Base-by-base conservation (phyloP, 2,329 filamentous ascomycete genomes). In the Dactylellina leptospora region DNA sequence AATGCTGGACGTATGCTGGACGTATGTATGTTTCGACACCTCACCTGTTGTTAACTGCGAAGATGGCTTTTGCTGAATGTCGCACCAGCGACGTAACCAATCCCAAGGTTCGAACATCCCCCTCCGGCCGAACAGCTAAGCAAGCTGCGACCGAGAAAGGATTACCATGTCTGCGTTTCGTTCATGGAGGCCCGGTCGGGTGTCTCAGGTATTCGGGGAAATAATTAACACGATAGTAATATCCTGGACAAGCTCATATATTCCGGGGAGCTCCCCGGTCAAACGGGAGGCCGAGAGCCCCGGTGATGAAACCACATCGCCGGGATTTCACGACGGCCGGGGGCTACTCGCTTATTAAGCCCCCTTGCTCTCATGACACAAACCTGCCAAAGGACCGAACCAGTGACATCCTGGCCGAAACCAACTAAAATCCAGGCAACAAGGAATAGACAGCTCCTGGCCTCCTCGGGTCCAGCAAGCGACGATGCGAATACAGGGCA, bases 391-490 rank as follows among this genome's bases (percentile, higher is more conserved):
- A 71, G 20, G 33, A 59, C 58, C 55, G 55, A 69, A 59, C 58
- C 66, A 71, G 59, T 42, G 51, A 59, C 58, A 72, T 50, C 68
- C 68, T 51, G 54, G 68, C 68, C 68, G 68, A 72, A 72, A 72
- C 68, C 68, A 58, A 72, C 68, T 72, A 63, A 64, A 64, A 72
- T 72, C 54, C 68, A 72, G 68, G 68, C 68, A 64, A 58, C 68
- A 42, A 55, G 48, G 59, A 50, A 51, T 54, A 38, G 45, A 38
- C 68, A 72, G 59, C 59, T 72, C 59, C 68, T 72, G 27, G 59
- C 30, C 38, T 28, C 48, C 59, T 72, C 59, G 68, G 68, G 59
- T 64, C 54, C 45, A 59, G 45, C 60, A 59, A 53, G 38, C 58
- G 45, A 71, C 56, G 44, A 28, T 25, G 66, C 45, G 18, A 48